phyloP scores from a whole-genome alignment of 441 rosid species.

The Eutrema salsugineum region DNA sequence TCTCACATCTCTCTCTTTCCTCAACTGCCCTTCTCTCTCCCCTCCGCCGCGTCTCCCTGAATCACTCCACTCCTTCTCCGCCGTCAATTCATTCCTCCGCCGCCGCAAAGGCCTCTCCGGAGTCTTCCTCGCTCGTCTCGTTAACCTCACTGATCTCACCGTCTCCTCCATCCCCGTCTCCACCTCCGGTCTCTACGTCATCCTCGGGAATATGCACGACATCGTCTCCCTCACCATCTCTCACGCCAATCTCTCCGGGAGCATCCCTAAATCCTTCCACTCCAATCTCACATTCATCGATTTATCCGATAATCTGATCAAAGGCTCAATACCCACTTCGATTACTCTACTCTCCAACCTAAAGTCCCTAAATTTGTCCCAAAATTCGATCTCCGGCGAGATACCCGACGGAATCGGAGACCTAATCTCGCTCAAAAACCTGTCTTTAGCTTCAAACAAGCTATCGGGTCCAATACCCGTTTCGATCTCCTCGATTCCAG shows the following conservation, averaged over 20 bases:
- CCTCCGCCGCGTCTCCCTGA: slow-evolving; percentile 60
- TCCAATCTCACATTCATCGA: slow-evolving; percentile 70
- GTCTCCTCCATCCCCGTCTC: slow-evolving; percentile 54
- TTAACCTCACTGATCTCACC: slow-evolving; percentile 79
- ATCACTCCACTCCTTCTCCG: slow-evolving; percentile 72
- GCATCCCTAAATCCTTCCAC: slow-evolving; percentile 51
- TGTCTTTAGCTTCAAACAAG: slow-evolving; percentile 71
- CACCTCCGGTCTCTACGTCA: slow-evolving; percentile 66
- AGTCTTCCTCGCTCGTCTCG: slow-evolving; percentile 61
- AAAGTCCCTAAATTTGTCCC: slow-evolving; percentile 58
- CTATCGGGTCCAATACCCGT: slow-evolving; percentile 83
- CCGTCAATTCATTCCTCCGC: slow-evolving; percentile 61
- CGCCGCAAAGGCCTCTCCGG: slow-evolving; percentile 72
- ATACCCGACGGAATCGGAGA: slow-evolving; percentile 67
- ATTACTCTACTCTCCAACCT: slow-evolving; percentile 68
- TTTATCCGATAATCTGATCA: slow-evolving; percentile 69
- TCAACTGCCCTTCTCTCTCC: slow-evolving; percentile 58
- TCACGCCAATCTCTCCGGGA: slow-evolving; percentile 64
- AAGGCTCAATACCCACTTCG: slow-evolving; percentile 70
- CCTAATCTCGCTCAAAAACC: slow-evolving; percentile 60
- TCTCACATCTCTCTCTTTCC: slow-evolving; percentile 64
- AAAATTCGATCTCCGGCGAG: slow-evolving; percentile 60
- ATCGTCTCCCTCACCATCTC: slow-evolving; percentile 62
- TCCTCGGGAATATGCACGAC: slow-evolving; percentile 65
- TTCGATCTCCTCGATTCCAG: slow-evolving; percentile 71